Base-by-base conservation (phyloP, 768 basidiomycete genomes). In the Austroboletus festivus region DNA sequence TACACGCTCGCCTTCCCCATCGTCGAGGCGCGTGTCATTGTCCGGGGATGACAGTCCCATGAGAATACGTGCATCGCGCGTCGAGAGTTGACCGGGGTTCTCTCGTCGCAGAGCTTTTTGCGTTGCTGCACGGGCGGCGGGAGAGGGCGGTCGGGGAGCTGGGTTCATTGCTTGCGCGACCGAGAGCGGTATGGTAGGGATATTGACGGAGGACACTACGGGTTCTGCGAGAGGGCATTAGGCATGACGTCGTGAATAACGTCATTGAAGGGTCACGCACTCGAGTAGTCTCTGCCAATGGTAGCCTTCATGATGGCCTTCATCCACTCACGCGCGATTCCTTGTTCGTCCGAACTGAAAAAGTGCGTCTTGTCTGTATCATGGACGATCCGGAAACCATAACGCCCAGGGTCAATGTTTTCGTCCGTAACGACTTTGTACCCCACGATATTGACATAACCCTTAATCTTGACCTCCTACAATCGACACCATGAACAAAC, bases 251-350 rank as follows among this genome's bases (percentile, higher is more conserved):
- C 35, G 38, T 41, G 24, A 44, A 21, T 10, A 7, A 21, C 10
- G 26, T 22, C 11, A 7, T 21, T 5, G 9, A 13, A 10, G 19
- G 22, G n/a, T 47, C 33, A 75, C 86, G 33, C 59, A 94, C 93
- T 87, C 9, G 86, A 79, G 63, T 94, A 97, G 65, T 98, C 96
- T 47, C 96, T 75, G 9, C 82, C 86, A 57, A 99, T 99, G 12
- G 95, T 97, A 3, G 95, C 92, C 66, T 98, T 99, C 92, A 98
- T 97, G 56, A 99, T 82, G 8, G 94, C 92, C 72, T 98, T 99
- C 96, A 98, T 98, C 95, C 96, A 98, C 55, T 92, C 92, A n/a
- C 96, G 82, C 41, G 96, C 78, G 31, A 82, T 70, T 1, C 71
- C 60, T 68, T 92, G 90, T 61, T 97, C 93, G 20, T 93, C 88